Percentiles rank a stretch among this genome's conserved stretches.
Evolutionary conservation across 1,139 yeast species (phyloP).

Genomic region (Spencermartinsiella ligniputridi): DNA sequence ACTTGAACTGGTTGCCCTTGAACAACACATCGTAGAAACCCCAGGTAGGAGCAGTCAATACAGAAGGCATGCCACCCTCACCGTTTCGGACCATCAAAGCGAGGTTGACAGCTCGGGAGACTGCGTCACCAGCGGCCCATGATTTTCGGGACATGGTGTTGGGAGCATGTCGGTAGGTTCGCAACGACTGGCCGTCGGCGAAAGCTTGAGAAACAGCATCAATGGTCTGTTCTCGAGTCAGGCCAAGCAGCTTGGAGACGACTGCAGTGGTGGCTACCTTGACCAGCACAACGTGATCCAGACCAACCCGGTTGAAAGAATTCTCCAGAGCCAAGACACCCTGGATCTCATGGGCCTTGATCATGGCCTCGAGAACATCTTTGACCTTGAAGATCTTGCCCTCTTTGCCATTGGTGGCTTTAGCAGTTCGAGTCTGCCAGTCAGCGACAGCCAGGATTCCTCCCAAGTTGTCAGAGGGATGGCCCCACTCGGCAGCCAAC

Average conservation of each 20-base stretch:
- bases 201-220: constrained; percentile 57
- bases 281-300: constrained; percentile 55
- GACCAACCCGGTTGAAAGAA: constrained; percentile 55
- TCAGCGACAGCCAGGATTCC: constrained; percentile 57
- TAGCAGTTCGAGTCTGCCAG: constrained; percentile 46
- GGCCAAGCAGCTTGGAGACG: constrained; percentile 49
- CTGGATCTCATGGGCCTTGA: constrained; percentile 60
- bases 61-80: constrained; percentile 54
- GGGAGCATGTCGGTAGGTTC: constrained; percentile 61
- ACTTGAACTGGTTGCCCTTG: constrained; percentile 48
- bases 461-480: constrained; percentile 57
- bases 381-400: constrained; percentile 42
- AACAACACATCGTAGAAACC: constrained; percentile 58
- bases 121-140: constrained; percentile 66
- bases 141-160: constrained; percentile 59
- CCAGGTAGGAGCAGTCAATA: constrained; percentile 53
- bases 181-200: constrained; percentile 53
- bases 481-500: constrained; percentile 67
- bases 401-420: constrained; percentile 39
- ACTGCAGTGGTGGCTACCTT: constrained; percentile 62
- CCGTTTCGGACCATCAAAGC: constrained; percentile 51
- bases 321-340: constrained; percentile 55
- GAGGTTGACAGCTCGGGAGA: constrained; percentile 54
- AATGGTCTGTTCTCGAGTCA: constrained; percentile 46
- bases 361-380: constrained; percentile 51